Evolutionary conservation across 2,329 filamentous ascomycete genomes (phyloP).

Genomic region (Colletotrichum paranaense): DNA sequence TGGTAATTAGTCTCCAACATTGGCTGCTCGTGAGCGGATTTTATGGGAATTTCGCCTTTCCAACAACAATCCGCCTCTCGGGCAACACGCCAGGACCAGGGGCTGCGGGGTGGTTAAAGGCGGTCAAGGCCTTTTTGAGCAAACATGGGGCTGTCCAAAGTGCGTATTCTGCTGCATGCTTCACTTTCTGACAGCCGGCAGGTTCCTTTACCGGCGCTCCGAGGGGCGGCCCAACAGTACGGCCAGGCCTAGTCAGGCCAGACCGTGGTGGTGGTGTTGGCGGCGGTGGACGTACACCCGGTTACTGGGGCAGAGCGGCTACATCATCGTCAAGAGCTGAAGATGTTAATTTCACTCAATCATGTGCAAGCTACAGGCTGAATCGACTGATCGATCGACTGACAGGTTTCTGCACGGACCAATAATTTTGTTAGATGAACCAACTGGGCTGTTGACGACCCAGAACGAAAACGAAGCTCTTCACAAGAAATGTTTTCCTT

Average conservation of each 20-base stretch:
- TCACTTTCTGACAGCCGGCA: conserved; percentile 28
- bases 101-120: conserved; percentile 6
- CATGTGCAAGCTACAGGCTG: conserved; percentile 12
- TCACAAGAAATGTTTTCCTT: conserved; percentile 8
- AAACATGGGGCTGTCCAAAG: conserved; percentile 19
- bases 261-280: conserved; percentile 18
- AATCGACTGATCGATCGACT: conserved; percentile 9
- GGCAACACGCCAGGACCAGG: neutral
- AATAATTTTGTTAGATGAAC: neutral
- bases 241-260: conserved; percentile 15
- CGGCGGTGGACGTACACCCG: conserved; percentile 29
- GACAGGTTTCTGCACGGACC: neutral
- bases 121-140: conserved; percentile 9
- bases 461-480: conserved; percentile 13
- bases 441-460: neutral
- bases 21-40: neutral
- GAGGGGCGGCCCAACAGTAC: conserved; percentile 2
- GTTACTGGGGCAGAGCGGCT: conserved; percentile 31
- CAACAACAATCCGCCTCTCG: conserved; percentile 6
- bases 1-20: conserved; percentile 1
- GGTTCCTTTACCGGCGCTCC: conserved; percentile 7
- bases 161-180: conserved; percentile 17
- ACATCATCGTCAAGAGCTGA: conserved; percentile 25
- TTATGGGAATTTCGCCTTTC: neutral
- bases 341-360: conserved; percentile 19